phyloP scores from a whole-genome alignment of 2,329 filamentous ascomycete genomes.

The Ilyonectria sp. region DNA sequence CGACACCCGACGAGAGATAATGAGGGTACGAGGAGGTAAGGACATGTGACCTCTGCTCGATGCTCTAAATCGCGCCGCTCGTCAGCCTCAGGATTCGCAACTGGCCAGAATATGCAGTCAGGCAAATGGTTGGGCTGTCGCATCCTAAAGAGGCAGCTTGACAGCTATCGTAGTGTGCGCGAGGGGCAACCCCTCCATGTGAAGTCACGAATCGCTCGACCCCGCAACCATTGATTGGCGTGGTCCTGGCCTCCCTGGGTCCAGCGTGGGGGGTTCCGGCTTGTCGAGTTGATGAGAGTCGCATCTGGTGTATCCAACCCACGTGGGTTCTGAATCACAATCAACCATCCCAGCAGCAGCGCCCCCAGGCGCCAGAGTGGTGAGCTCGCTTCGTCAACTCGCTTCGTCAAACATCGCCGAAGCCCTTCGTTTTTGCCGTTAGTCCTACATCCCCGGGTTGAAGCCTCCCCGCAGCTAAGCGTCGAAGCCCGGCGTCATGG shows the following conservation, averaged over 20 bases:
- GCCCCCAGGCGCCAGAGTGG: background rate
- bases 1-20: slow-evolving; percentile 19
- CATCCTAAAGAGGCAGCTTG: slow-evolving; percentile 28
- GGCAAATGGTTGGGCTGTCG: slow-evolving; percentile 10
- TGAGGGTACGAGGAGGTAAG: background rate
- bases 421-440: background rate
- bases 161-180: slow-evolving; percentile 16
- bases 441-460: background rate
- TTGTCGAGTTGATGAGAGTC: slow-evolving; percentile 17
- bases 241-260: background rate
- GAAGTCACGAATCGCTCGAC: slow-evolving; percentile 10
- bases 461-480: slow-evolving; percentile 21
- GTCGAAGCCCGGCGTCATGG: slow-evolving; percentile 12
- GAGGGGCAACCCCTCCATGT: slow-evolving; percentile 9
- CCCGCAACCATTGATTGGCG: slow-evolving; percentile 30
- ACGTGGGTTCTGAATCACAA: slow-evolving; percentile 21
- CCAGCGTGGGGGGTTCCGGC: slow-evolving; percentile 25
- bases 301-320: slow-evolving; percentile 22
- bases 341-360: background rate
- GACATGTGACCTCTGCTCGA: slow-evolving; percentile 25
- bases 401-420: background rate
- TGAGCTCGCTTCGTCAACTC: background rate
- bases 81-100: slow-evolving; percentile 5
- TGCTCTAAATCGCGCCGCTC: slow-evolving; percentile 19
- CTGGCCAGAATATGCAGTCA: slow-evolving; percentile 3